These are phyloP conservation scores for Vachellia pachyceras DNA, from an alignment of 306 rosid genomes.

Conservation along the genomic window DNA sequence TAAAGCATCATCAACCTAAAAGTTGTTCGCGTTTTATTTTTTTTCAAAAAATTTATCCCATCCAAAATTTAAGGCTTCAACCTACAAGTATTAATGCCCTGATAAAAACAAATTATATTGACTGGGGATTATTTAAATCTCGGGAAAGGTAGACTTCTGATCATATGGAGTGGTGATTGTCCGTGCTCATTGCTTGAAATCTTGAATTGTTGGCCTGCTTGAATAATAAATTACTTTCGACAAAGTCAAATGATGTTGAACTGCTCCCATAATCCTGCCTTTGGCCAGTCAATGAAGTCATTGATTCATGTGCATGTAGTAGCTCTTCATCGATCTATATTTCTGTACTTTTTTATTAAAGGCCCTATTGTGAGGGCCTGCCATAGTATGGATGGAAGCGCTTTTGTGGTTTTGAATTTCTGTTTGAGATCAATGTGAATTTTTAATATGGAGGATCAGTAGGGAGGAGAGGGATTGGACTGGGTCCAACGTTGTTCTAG, in stretches of 20 bases:
- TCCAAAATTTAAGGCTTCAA: not conserved
- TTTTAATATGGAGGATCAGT: not conserved
- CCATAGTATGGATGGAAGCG: not conserved
- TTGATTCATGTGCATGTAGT: not conserved
- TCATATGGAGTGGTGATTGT: not conserved
- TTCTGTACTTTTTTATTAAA: not conserved
- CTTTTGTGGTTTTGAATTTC: not conserved
- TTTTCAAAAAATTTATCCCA: too few species aligned
- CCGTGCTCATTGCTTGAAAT: not conserved
- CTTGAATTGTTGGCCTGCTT: slow-evolving; percentile 8
- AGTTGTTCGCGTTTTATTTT: not conserved
- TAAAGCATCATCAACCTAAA: slow-evolving; percentile 2
- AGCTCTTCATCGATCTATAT: not conserved
- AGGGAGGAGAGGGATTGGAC: not conserved
- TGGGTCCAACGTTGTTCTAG: not conserved
- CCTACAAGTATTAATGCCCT: not conserved
- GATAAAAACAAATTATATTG: not conserved
- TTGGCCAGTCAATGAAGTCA: not conserved
- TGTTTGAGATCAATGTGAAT: not conserved
- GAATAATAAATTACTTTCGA: slow-evolving; percentile 2
- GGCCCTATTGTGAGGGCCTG: not conserved
- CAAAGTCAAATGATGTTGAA: slow-evolving; percentile 19
- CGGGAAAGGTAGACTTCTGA: not conserved
- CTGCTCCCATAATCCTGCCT: slow-evolving; percentile 22
- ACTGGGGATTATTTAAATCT: not conserved